Conservation (phyloP, 306 rosid genomes). For the Delonix regia region DNA sequence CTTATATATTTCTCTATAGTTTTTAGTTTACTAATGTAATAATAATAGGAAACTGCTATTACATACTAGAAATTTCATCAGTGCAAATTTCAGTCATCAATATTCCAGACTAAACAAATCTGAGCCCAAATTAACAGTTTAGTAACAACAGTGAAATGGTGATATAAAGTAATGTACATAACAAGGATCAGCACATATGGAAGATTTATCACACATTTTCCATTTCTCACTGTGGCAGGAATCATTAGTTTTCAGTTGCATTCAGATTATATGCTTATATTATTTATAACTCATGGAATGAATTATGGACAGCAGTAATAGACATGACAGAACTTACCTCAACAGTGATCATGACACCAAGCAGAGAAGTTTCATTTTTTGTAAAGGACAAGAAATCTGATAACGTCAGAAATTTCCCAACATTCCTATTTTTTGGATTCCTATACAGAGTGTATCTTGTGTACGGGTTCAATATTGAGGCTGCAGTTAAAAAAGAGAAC, state of each 20-base stretch:
- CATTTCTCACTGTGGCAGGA: neutral
- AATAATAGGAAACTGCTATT: neutral
- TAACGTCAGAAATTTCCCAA: conserved; percentile 50
- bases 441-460: conserved; percentile 31
- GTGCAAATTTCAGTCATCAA: neutral
- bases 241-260: neutral
- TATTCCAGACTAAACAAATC: neutral
- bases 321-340: conserved; percentile 57
- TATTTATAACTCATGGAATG: conserved; percentile 13
- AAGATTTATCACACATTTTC: neutral
- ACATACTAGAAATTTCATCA: neutral
- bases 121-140: neutral
- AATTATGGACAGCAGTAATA: neutral
- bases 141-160: neutral
- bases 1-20: neutral
- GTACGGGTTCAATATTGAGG: conserved; percentile 56
- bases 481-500: conserved; percentile 50
- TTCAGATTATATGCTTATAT: neutral
- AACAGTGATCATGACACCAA: conserved; percentile 68
- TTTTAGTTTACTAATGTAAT: neutral
- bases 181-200: neutral
- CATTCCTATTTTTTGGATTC: conserved; percentile 46
- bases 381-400: conserved; percentile 72
- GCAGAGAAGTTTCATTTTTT: conserved; percentile 55
- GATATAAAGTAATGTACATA: neutral